These are phyloP conservation scores for Cucurbitaria berberidis DNA, from an alignment of 2,329 filamentous ascomycete genomes.

Conservation along the genomic window DNA sequence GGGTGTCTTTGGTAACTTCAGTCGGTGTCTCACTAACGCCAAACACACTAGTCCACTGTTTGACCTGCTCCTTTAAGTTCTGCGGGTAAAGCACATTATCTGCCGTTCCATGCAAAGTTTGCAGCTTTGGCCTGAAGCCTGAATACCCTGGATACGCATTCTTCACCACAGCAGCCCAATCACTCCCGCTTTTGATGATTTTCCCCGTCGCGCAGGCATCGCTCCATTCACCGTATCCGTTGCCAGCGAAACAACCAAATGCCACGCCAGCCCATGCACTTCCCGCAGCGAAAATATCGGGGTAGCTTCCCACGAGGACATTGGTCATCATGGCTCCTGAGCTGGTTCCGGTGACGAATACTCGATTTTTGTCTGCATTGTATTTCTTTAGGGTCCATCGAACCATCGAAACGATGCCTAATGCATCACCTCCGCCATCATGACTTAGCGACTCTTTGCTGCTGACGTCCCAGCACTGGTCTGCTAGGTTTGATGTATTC, in stretches of 20 bases:
- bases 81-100: constrained; percentile 39
- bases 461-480: constrained; percentile 47
- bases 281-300: constrained; percentile 44
- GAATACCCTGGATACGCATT: constrained; percentile 39
- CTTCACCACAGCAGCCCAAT: constrained; percentile 40
- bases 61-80: constrained; percentile 44
- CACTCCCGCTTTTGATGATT: constrained; percentile 37
- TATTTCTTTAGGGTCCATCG: constrained; percentile 39
- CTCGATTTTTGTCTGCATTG: constrained; percentile 33
- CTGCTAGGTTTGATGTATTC: constrained; percentile 33
- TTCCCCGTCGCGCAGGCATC: constrained; percentile 40
- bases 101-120: constrained; percentile 37
- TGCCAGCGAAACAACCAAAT: constrained; percentile 45
- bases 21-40: constrained; percentile 30
- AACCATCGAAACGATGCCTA: constrained; percentile 44
- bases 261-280: constrained; percentile 44
- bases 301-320: constrained; percentile 42
- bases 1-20: constrained; percentile 31
- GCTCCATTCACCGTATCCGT: constrained; percentile 41
- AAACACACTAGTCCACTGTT: constrained; percentile 44
- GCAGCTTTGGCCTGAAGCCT: constrained; percentile 41
- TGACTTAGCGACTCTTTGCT: constrained; percentile 42
- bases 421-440: constrained; percentile 42
- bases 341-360: constrained; percentile 44
- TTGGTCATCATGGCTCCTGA: constrained; percentile 48